Conservation (phyloP, 2,329 filamentous ascomycete species). For the Talaromyces sp. region DNA sequence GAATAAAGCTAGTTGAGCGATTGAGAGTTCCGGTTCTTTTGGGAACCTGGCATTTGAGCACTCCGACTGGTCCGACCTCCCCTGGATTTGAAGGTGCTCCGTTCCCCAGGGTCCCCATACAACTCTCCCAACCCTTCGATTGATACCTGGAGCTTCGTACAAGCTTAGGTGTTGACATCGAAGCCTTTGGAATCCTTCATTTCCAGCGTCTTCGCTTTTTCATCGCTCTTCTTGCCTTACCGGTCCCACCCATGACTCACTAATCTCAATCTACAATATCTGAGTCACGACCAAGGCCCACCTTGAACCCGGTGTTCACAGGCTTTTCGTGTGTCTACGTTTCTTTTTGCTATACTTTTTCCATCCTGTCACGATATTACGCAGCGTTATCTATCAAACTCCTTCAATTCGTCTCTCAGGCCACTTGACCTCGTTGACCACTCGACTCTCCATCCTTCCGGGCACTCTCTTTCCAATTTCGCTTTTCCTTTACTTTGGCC, state of each 20-base stretch:
- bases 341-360: conserved; percentile 19
- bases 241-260: conserved; percentile 31
- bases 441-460: no score
- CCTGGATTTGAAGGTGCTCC: conserved; percentile 25
- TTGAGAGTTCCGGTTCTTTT: conserved; percentile 7
- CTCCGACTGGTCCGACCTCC: conserved; percentile 20
- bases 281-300: conserved; percentile 35
- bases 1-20: conserved; percentile 4
- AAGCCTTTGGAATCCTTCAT: conserved; percentile 1
- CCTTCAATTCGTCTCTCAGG: conserved; percentile 14
- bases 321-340: conserved; percentile 26
- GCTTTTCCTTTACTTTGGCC: conserved; percentile 20
- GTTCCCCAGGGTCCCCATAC: conserved; percentile 24
- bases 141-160: background rate
- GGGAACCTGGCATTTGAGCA: conserved; percentile 30
- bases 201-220: conserved; percentile 7
- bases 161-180: conserved; percentile 3
- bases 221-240: conserved; percentile 6
- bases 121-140: background rate
- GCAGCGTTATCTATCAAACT: conserved; percentile 38
- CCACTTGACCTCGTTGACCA: conserved; percentile 14
- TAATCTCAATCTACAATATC: conserved; percentile 23
- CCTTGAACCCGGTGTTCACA: conserved; percentile 43
- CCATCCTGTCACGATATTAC: conserved; percentile 42
- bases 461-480: conserved; percentile 26